Evolutionary conservation across 176 grass and related monocot genomes (phyloP).

Genomic region (Paspalum notatum): DNA sequence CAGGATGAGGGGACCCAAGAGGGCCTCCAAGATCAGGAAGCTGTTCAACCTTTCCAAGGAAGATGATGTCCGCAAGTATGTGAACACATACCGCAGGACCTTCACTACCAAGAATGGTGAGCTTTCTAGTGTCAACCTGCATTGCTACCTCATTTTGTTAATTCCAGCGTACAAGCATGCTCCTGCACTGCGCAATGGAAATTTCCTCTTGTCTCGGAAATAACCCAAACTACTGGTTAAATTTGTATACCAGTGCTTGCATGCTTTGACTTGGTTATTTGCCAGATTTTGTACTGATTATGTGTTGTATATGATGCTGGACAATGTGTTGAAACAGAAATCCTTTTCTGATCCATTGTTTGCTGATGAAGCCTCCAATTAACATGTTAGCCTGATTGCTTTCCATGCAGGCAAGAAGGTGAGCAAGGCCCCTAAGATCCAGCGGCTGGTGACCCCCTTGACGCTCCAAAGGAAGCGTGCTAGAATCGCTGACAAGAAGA

Average conservation of each 20-base stretch:
- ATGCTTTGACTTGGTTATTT: too few species aligned
- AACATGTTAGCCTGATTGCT: background rate
- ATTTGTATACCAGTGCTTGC: background rate
- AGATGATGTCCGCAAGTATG: conserved; percentile 94
- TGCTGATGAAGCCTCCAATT: background rate
- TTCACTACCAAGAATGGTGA: conserved; percentile 85
- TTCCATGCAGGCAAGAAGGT: conserved; percentile 77
- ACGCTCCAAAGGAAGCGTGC: conserved; percentile 89
- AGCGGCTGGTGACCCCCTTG: conserved; percentile 86
- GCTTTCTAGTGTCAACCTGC: background rate
- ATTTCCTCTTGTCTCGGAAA: background rate
- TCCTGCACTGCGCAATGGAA: background rate
- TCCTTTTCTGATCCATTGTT: background rate
- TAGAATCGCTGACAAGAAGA: conserved; percentile 94
- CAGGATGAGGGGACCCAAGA: conserved; percentile 97
- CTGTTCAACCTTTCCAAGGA: conserved; percentile 92
- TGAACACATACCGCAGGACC: conserved; percentile 93
- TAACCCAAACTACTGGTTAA: background rate
- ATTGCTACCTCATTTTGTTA: background rate
- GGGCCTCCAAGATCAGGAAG: conserved; percentile 94
- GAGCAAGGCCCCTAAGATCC: conserved; percentile 99
- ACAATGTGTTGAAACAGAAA: background rate
- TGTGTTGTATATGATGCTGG: background rate
- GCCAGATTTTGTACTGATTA: too few species aligned
- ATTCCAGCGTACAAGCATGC: background rate